These are phyloP conservation scores for Colletotrichum camelliae DNA, from an alignment of 2,329 filamentous ascomycete species.

Conservation along the genomic window DNA sequence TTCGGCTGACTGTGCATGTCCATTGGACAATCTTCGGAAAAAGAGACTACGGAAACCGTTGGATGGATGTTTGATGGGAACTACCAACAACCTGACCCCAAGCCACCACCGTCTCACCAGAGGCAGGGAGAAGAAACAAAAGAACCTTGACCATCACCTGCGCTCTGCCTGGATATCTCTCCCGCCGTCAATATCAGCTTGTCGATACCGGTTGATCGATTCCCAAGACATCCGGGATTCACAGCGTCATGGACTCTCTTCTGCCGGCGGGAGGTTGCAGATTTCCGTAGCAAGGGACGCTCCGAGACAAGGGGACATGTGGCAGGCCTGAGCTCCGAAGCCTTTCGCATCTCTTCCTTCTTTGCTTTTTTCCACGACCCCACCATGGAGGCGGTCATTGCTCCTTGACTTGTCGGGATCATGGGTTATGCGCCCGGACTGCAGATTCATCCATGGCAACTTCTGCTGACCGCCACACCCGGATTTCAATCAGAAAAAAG, in stretches of 20 bases:
- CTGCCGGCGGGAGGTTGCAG: not conserved
- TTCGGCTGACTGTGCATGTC: not conserved
- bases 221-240: not conserved
- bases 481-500: not conserved
- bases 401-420: not conserved
- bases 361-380: slow-evolving; percentile 3
- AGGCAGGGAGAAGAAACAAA: not conserved
- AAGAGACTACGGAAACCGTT: not conserved
- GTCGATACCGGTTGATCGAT: not conserved
- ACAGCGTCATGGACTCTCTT: not conserved
- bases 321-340: not conserved
- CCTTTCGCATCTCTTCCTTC: slow-evolving; percentile 3
- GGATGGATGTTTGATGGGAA: not conserved
- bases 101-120: not conserved
- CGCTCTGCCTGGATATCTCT: not conserved
- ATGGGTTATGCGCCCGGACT: not conserved
- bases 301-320: slow-evolving; percentile 1
- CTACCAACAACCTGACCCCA: not conserved
- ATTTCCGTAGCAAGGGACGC: slow-evolving; percentile 9
- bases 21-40: not conserved
- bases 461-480: not conserved
- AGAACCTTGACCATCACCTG: not conserved
- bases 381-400: not conserved
- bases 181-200: not conserved
- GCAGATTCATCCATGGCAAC: not conserved